A percentile compares a stretch with the other conserved stretches of the same genome.
These are phyloP conservation scores for Pisolithus orientalis DNA, from an alignment of 768 basidiomycete species.

Conservation along the genomic window DNA sequence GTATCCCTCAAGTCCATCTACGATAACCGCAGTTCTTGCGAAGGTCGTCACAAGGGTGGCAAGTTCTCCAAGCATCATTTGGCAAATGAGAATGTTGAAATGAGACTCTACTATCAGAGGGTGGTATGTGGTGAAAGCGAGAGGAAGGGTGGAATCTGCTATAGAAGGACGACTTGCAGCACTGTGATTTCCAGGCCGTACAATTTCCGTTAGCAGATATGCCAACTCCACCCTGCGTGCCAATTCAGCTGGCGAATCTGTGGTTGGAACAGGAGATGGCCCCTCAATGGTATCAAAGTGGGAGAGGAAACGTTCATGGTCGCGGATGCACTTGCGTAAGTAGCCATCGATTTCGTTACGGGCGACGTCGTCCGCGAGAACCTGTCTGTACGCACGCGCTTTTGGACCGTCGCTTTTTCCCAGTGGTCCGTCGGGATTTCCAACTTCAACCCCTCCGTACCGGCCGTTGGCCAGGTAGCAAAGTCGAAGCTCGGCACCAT, in stretches of 20 bases:
- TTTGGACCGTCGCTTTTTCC: slow-evolving; percentile 56
- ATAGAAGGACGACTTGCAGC: slow-evolving; percentile 32
- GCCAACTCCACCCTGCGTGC: slow-evolving; percentile 58
- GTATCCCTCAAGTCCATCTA: slow-evolving; percentile 83
- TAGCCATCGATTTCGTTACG: slow-evolving; percentile 54
- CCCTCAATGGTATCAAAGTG: slow-evolving; percentile 77
- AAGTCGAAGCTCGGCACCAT: slow-evolving; percentile 71
- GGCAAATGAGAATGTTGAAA: slow-evolving; percentile 70
- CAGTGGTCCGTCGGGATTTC: slow-evolving; percentile 72
- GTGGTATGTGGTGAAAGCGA: slow-evolving; percentile 85
- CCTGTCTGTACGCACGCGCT: slow-evolving; percentile 53
- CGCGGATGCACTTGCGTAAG: slow-evolving; percentile 71
- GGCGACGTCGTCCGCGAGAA: slow-evolving; percentile 49
- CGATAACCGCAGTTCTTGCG: slow-evolving; percentile 54
- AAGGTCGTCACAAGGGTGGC: slow-evolving; percentile 56
- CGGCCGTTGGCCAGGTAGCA: slow-evolving; percentile 69
- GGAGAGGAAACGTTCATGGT: slow-evolving; percentile 77
- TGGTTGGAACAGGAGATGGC: slow-evolving; percentile 10
- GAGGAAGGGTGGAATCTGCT: slow-evolving; percentile 30
- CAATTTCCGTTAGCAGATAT: slow-evolving; percentile 60
- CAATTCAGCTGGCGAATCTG: slow-evolving; percentile 29
- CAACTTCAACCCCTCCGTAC: slow-evolving; percentile 84
- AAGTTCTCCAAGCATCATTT: slow-evolving; percentile 77
- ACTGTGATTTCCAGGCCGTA: slow-evolving; percentile 54
- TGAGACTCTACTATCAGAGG: slow-evolving; percentile 85